A percentile compares a stretch with the other conserved stretches of the same genome.
Conservation (phyloP, 257 asterid species). For the Fraxinus quadrangulata region DNA sequence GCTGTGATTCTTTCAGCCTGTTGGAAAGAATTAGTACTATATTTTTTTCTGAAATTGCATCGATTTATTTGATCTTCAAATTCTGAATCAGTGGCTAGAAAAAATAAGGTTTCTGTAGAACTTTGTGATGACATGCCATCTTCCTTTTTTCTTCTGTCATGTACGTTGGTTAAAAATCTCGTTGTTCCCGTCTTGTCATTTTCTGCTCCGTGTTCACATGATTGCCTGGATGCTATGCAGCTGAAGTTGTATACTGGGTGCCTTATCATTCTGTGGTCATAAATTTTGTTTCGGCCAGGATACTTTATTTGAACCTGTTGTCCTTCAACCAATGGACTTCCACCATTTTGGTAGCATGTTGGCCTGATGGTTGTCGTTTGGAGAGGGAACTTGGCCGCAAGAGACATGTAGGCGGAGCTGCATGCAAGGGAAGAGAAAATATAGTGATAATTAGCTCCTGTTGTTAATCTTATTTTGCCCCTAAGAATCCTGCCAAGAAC, state of each 20-base stretch:
- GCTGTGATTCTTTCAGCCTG: slow-evolving; percentile 17
- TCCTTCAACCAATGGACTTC: slow-evolving; percentile 45
- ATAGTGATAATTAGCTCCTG: slow-evolving; percentile 21
- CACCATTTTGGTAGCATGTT: slow-evolving; percentile 29
- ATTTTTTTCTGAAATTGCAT: slow-evolving; percentile 24
- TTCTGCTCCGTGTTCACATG: slow-evolving; percentile 27
- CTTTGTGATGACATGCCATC: slow-evolving; percentile 42
- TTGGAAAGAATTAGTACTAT: slow-evolving; percentile 2
- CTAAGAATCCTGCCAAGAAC: background rate
- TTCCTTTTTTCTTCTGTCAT: slow-evolving; percentile 27
- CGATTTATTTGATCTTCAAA: slow-evolving; percentile 29
- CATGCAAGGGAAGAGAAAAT: slow-evolving; percentile 30
- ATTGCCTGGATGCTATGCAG: slow-evolving; percentile 22
- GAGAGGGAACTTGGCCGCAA: slow-evolving; percentile 80
- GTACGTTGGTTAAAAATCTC: slow-evolving; percentile 27
- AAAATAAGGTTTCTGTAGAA: slow-evolving; percentile 35
- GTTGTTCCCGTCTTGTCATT: slow-evolving; percentile 20
- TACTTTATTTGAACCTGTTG: slow-evolving; percentile 41
- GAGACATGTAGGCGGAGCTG: slow-evolving; percentile 96
- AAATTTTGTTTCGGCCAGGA: slow-evolving; percentile 39
- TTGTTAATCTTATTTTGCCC: slow-evolving; percentile 4
- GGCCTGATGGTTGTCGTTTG: slow-evolving; percentile 32
- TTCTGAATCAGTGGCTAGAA: slow-evolving; percentile 46
- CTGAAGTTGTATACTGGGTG: slow-evolving; percentile 29
- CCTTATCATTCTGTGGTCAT: slow-evolving; percentile 27